A percentile compares a stretch with the other conserved stretches of the same genome.
phyloP scores from a whole-genome alignment of 306 rosid species.

The Ziziphus jujuba region DNA sequence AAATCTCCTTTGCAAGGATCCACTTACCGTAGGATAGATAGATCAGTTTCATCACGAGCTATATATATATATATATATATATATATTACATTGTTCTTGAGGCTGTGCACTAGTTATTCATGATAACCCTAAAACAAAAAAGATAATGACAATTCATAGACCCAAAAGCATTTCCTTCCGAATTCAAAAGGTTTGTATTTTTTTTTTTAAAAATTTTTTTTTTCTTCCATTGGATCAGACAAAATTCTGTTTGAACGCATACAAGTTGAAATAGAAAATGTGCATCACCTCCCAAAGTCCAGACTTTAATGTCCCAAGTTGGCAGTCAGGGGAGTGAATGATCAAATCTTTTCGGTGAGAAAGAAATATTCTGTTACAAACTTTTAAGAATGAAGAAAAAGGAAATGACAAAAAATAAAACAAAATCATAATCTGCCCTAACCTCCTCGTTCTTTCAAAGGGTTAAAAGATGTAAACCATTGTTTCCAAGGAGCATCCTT shows the following conservation, averaged over 20 bases:
- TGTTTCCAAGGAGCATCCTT: slow-evolving; percentile 91
- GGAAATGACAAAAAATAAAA: background rate
- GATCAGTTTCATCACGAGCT: no score
- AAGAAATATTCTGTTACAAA: background rate
- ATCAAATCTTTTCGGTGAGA: background rate
- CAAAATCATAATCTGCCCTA: slow-evolving; percentile 29
- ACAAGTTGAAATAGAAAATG: background rate
- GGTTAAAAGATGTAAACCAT: slow-evolving; percentile 62
- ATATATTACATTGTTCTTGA: no score
- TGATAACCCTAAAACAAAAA: background rate
- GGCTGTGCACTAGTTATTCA: no score
- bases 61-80: no score
- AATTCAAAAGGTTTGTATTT: background rate
- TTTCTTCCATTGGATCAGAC: background rate
- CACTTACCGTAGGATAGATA: no score
- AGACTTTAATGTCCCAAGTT: background rate
- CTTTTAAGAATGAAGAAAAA: background rate
- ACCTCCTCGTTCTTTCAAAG: slow-evolving; percentile 46
- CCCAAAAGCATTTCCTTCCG: background rate
- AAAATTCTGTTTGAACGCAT: slow-evolving; percentile 11
- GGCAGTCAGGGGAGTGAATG: background rate
- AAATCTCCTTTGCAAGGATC: no score
- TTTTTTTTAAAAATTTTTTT: no score
- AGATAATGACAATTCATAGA: background rate
- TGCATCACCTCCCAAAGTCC: slow-evolving; percentile 6